Evolutionary conservation across 768 basidiomycete species (phyloP).

Genomic region (Phylloporus arenicola): DNA sequence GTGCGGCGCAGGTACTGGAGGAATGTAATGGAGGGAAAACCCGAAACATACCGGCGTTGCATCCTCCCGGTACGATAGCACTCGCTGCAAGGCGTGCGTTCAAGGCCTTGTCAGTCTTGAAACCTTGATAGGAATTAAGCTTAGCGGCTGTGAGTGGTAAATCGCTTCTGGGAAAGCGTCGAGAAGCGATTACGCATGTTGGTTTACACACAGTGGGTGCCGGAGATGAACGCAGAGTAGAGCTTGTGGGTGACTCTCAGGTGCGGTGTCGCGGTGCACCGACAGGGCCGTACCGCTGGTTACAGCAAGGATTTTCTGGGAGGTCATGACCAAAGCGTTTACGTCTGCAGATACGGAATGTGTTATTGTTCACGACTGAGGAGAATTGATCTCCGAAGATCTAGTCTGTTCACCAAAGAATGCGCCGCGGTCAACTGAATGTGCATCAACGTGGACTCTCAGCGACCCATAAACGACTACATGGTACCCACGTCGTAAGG

Average conservation of each 20-base stretch:
- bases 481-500: background rate
- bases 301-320: too few species aligned
- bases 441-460: background rate
- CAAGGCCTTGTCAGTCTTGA: background rate
- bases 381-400: conserved; percentile 7
- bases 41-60: conserved; percentile 15
- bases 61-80: conserved; percentile 1
- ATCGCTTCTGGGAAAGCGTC: background rate
- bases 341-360: conserved; percentile 11
- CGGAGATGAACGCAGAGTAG: background rate
- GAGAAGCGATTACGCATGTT: background rate
- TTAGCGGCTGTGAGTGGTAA: background rate
- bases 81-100: background rate
- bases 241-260: background rate
- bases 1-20: conserved; percentile 15
- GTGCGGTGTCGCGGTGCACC: background rate
- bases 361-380: too few species aligned
- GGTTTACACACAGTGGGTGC: background rate
- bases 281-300: background rate
- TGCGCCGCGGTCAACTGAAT: background rate
- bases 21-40: conserved; percentile 10
- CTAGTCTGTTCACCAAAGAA: background rate
- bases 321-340: too few species aligned
- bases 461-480: conserved; percentile 5
- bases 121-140: background rate